Percentiles rank a stretch among this genome's conserved stretches.
Conservation (phyloP, 2,329 filamentous ascomycete genomes). For the Dothideomycetidae sp. region DNA sequence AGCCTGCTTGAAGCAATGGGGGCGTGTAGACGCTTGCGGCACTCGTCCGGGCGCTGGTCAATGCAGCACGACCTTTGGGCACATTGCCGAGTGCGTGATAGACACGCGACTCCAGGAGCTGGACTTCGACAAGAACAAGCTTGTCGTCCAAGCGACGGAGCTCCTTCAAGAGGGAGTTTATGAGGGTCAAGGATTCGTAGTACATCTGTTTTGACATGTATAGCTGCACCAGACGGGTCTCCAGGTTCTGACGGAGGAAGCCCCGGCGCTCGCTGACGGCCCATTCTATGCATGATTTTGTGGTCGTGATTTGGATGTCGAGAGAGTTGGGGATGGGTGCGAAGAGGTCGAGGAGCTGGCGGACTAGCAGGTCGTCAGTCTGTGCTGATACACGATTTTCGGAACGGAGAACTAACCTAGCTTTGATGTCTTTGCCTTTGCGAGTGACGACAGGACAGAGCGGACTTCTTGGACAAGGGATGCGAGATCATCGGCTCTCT, state of each 20-base stretch:
- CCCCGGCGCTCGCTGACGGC: conserved; percentile 84
- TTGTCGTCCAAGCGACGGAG: conserved; percentile 98
- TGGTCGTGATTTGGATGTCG: conserved; percentile 87
- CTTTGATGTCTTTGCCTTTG: conserved; percentile 97
- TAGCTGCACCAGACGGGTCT: conserved; percentile 82
- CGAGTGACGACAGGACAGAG: conserved; percentile 85
- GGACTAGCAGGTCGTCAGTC: conserved; percentile 45
- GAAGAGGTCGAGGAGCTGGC: conserved; percentile 92
- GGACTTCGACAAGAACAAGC: conserved; percentile 91
- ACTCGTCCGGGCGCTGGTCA: conserved; percentile 87
- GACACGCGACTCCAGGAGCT: conserved; percentile 89
- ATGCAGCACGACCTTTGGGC: conserved; percentile 82
- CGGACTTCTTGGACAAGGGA: conserved; percentile 82
- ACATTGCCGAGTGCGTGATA: conserved; percentile 97
- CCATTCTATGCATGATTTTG: conserved; percentile 99
- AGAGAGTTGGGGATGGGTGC: conserved; percentile 83
- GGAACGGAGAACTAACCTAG: conserved; percentile 67
- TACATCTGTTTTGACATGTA: conserved; percentile 97
- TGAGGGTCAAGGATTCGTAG: conserved; percentile 91
- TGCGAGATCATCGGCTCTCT: conserved; percentile 69
- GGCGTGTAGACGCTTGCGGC: conserved; percentile 96
- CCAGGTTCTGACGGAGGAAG: conserved; percentile 94
- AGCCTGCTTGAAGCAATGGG: conserved; percentile 81
- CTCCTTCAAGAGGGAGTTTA: conserved; percentile 91
- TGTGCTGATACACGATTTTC: background rate